Evolutionary conservation across 495 filamentous ascomycete species (phyloP).

Genomic region (Penicillium canescens): DNA sequence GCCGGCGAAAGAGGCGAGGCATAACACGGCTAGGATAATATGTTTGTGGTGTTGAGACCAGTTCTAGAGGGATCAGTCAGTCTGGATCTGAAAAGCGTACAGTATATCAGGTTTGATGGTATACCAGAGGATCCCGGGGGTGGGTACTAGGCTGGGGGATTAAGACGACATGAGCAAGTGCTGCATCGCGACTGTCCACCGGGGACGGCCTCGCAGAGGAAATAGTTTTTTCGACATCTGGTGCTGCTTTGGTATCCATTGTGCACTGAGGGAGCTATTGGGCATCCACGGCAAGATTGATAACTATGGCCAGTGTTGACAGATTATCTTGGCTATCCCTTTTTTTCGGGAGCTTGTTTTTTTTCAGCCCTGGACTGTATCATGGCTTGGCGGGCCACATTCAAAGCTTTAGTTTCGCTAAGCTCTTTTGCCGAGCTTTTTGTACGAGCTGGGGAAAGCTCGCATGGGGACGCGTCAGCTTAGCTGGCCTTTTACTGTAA

Average conservation of each 20-base stretch:
- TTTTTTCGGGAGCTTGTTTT: background rate
- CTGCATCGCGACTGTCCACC: constrained; percentile 3
- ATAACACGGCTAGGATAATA: constrained; percentile 31
- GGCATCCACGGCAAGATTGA: background rate
- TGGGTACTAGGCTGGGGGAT: constrained; percentile 48
- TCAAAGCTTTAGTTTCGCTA: background rate
- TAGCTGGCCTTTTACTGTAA: background rate
- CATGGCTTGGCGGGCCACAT: constrained; percentile 1
- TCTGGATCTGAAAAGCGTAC: background rate
- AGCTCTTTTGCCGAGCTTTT: constrained; percentile 6
- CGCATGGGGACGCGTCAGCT: constrained; percentile 3
- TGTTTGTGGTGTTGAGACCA: constrained; percentile 47
- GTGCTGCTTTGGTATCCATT: constrained; percentile 1
- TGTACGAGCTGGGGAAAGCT: background rate
- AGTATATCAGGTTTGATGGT: background rate
- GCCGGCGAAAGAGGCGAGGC: constrained; percentile 33
- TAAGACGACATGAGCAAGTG: constrained; percentile 34
- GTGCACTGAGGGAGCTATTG: background rate
- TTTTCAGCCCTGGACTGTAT: background rate
- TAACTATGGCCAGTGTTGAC: background rate
- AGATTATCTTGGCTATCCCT: background rate
- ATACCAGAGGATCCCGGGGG: constrained; percentile 47
- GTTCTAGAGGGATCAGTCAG: constrained; percentile 26
- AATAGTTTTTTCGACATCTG: constrained; percentile 19
- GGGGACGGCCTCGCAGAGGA: constrained; percentile 8